Percentiles rank a stretch among this genome's conserved stretches.
Evolutionary conservation across 305 asterid genomes (phyloP).

Genomic region (Rubia occidens): DNA sequence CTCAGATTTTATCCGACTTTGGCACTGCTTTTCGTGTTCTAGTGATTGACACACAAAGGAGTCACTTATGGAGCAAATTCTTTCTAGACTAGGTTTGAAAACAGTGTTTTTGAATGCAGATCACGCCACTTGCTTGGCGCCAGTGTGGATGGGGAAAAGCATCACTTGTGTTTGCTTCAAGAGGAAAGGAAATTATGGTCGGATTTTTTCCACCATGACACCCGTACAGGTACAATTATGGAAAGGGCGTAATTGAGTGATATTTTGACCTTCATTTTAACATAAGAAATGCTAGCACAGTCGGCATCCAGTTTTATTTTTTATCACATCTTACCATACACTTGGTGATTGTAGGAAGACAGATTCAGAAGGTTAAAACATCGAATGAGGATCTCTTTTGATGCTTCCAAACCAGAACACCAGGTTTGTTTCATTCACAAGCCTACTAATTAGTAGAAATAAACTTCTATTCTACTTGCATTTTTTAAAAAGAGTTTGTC

Average conservation of each 20-base stretch:
- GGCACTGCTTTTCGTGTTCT: neutral
- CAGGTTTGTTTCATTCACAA: slow-evolving; percentile 33
- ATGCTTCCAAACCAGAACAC: slow-evolving; percentile 55
- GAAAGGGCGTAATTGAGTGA: neutral
- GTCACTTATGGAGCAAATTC: neutral
- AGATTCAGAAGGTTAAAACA: slow-evolving; percentile 57
- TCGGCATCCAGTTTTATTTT: neutral
- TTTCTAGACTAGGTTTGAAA: slow-evolving; percentile 4
- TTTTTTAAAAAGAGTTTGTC: neutral
- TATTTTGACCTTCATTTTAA: neutral
- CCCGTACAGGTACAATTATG: slow-evolving; percentile 41
- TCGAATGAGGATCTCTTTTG: slow-evolving; percentile 54
- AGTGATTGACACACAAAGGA: neutral
- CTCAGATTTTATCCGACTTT: neutral
- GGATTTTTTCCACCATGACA: slow-evolving; percentile 46
- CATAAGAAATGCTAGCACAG: neutral
- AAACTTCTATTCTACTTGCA: neutral
- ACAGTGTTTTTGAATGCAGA: slow-evolving; percentile 30
- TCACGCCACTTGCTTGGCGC: slow-evolving; percentile 38
- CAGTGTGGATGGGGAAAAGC: slow-evolving; percentile 57
- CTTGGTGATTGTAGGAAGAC: slow-evolving; percentile 37
- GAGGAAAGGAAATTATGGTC: slow-evolving; percentile 39
- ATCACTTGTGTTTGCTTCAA: slow-evolving; percentile 75
- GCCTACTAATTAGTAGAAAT: neutral
- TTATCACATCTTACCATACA: neutral